Evolutionary conservation across 768 basidiomycete genomes (phyloP), one percentile per base, ranked within the genome.

Genomic region (Boletus huronensis): DNA sequence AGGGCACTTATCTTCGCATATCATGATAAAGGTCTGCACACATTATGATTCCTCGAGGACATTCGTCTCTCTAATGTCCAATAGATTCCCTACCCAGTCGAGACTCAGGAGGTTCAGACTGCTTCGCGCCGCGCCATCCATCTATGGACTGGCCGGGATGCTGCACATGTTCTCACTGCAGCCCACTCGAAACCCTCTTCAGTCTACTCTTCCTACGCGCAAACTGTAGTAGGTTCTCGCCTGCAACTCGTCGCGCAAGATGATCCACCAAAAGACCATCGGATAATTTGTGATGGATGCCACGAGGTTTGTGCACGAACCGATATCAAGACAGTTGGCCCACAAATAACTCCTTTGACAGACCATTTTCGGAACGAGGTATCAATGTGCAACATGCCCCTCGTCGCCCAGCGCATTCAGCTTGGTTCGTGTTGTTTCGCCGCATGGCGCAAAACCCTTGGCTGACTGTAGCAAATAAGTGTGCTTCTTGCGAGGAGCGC

Each of bases 351-450:
- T 23, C 5, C 7, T 19, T 55, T 53, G 40, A 36, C 61, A 93
- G 89, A 71, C 77, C 26, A 93, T 96, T 52, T 70, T 83, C 48
- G 93, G 95, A 6, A 73, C 80, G 43, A 78, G 94, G 40, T 98
- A 88, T 68, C 94, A 97, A 66, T 98, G 95, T 65, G 91, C 88
- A 14, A 88, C 86, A 56, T 98, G 95, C 63, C 82, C 91, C 0
- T 93, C 93, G 5, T 75, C 75, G 36, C 85, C 91, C 0, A 74
- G 72, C 19, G 69, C 82, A 10, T 94, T 82, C 69, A 95, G 81
- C 67, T 72, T 97, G 64, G 94, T 96, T 19, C 19, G 70, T 60
- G 8, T 46, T 57, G 17, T 49, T 45, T 47, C 14, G 6, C 6
- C 1, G 3, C 14, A 28, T 31, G 28, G 23, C 17, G 5, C 17